A percentile compares a stretch with the other conserved stretches of the same genome.
Conservation (phyloP, 164 flowering plant genomes). For the Liquidambar formosana region DNA sequence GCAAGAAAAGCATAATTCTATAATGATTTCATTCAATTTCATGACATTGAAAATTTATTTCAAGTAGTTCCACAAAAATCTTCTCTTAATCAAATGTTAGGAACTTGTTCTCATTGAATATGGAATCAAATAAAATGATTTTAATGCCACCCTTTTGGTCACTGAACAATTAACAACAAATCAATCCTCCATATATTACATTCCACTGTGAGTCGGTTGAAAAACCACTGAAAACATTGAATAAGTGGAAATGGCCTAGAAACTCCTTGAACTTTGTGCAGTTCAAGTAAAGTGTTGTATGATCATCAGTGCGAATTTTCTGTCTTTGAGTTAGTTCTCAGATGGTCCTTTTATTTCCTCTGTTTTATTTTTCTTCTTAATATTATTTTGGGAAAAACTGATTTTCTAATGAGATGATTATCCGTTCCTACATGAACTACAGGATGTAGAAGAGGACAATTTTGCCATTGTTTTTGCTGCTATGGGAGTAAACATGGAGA, state of each 20-base stretch:
- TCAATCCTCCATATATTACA: neutral
- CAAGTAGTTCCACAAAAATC: neutral
- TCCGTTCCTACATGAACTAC: slow-evolving; percentile 6
- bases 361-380: neutral
- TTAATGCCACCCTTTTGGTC: neutral
- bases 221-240: slow-evolving; percentile 1
- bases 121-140: neutral
- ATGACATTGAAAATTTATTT: neutral
- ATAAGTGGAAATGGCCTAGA: neutral
- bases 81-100: neutral
- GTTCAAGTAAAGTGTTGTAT: neutral
- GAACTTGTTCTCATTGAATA: neutral
- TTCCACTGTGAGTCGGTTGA: no score
- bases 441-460: slow-evolving; percentile 91
- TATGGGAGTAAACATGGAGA: slow-evolving; percentile 99
- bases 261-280: neutral
- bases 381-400: neutral
- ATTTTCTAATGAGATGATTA: neutral
- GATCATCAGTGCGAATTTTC: neutral
- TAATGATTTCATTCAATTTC: neutral
- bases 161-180: neutral
- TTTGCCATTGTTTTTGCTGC: slow-evolving; percentile 99
- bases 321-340: neutral
- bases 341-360: neutral
- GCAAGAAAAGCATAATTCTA: neutral